Evolutionary conservation across 1,284 basidiomycete species (phyloP), one percentile per base, ranked within the genome.

Genomic region (Trichosporon sp.): DNA sequence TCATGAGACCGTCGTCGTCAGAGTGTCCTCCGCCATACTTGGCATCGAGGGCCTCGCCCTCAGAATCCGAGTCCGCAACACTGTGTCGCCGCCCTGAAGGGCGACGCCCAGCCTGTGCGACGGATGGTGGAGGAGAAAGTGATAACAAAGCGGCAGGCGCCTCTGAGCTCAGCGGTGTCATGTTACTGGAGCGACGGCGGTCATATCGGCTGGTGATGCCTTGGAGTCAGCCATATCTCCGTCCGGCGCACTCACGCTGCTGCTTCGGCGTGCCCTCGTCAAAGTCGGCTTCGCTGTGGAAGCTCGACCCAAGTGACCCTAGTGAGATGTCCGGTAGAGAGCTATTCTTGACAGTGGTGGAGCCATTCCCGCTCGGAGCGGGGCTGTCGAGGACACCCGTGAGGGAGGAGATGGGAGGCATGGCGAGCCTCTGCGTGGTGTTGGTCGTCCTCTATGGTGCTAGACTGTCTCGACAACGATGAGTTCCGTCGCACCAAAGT

Each of bases 301-400:
- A 81, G 40, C 72, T 74, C 13, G 75, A 77, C 3, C 77, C 79
- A 2, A 80, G 59, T 2, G 77, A 79, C 1, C 76, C 79, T 3
- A 81, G 71, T 1, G 78, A 74, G 11, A 81, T 73, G 64, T 81
- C 79, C 13, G 78, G 79, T 23, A 81, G 60, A 2, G 79, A 80
- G 58, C 46, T 21, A 40, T 54, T 44, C n/a, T 63, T 21, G 68
- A 62, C 63, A 68, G 58, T 54, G 5, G 74, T 76, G 14, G 78
- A 76, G 58, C 72, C 74, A 58, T 74, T 71, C 9, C 69, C 68
- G 10, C 70, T 69, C 19, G 67, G 62, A 4, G 68, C 65, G 2
- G 77, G 75, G 27, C 73, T 76, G 65, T 73, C 67, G 66, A 79
- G 70, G 21, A 79, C 66, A 34, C 73, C 74, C 11, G 73, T 69